phyloP scores from a whole-genome alignment of 495 filamentous ascomycete species.

The Xylaria acuta region DNA sequence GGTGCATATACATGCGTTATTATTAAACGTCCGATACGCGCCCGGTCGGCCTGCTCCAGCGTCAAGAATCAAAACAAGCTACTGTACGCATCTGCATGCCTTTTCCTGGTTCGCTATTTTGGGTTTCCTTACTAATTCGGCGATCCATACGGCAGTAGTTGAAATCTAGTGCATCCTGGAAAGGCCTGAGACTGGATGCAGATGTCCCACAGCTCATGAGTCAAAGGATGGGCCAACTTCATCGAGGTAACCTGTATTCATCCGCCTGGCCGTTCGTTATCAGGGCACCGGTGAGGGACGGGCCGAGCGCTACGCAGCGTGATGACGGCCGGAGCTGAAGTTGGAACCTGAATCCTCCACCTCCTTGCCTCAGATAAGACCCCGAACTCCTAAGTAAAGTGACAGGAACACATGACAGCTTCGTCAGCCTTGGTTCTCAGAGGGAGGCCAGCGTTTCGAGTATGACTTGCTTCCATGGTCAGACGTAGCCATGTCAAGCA shows the following conservation, averaged over 20 bases:
- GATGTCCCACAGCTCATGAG: conserved; percentile 20
- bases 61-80: conserved; percentile 5
- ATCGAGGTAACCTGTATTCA: conserved; percentile 3
- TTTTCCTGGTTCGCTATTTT: conserved; percentile 6
- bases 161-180: background rate
- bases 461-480: conserved; percentile 6
- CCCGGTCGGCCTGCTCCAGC: background rate
- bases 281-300: background rate
- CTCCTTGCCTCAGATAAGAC: background rate
- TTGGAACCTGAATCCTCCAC: background rate
- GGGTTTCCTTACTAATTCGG: conserved; percentile 16
- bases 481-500: conserved; percentile 7
- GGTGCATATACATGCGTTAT: conserved; percentile 22
- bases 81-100: background rate
- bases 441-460: conserved; percentile 9
- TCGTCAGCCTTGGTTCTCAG: conserved; percentile 1
- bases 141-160: conserved; percentile 14
- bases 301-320: conserved; percentile 15
- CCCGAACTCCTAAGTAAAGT: background rate
- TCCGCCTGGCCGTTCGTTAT: conserved; percentile 3
- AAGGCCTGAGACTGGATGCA: background rate
- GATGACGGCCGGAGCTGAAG: background rate
- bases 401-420: conserved; percentile 1
- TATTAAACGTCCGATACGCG: conserved; percentile 21
- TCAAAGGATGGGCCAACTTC: conserved; percentile 5